Evolutionary conservation across 257 asterid species (phyloP).

Genomic region (Solanum rostratum): DNA sequence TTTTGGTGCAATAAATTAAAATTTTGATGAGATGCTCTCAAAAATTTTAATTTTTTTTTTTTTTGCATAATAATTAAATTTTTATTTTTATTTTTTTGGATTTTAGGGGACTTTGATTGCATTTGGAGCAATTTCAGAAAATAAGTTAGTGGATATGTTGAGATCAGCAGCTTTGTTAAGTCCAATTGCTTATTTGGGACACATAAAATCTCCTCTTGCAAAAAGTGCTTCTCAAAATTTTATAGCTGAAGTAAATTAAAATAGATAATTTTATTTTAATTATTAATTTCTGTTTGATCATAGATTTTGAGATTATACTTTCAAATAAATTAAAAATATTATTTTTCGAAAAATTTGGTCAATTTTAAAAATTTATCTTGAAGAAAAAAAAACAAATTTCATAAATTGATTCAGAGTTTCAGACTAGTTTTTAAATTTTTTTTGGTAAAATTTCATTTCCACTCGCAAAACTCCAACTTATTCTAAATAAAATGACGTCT

Average conservation of each 20-base stretch:
- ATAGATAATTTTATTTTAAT: no score
- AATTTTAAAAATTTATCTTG: no score
- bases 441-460: not conserved
- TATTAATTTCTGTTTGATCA: no score
- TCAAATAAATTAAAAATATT: no score
- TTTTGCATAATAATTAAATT: not conserved
- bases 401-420: not conserved
- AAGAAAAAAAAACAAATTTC: not conserved
- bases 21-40: not conserved
- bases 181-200: constrained; percentile 63
- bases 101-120: constrained; percentile 75
- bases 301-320: no score
- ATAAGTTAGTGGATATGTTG: constrained; percentile 21
- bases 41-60: not conserved
- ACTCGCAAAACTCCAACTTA: not conserved
- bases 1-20: not conserved
- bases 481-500: not conserved
- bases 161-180: constrained; percentile 63
- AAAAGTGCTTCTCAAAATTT: constrained; percentile 40
- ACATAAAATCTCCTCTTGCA: constrained; percentile 47
- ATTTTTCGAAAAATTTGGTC: no score
- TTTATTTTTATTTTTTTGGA: no score
- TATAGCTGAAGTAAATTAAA: constrained; percentile 40
- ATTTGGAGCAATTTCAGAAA: constrained; percentile 46
- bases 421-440: not conserved